These are phyloP conservation scores for Microcyclospora pomicola DNA, from an alignment of 2,329 filamentous ascomycete genomes.

Conservation along the genomic window DNA sequence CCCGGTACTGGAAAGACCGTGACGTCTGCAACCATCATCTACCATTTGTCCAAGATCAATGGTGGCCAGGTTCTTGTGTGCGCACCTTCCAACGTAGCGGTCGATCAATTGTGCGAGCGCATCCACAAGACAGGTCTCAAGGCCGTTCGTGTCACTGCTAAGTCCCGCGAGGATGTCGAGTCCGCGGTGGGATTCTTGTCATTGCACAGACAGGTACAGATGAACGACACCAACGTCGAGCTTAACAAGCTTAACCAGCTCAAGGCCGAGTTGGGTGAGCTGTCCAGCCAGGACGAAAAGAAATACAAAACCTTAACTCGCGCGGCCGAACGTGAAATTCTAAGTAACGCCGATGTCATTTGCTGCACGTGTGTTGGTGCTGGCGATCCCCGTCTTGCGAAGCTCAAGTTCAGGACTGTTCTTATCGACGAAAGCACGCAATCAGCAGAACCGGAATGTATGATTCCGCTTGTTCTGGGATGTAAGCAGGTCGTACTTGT, in stretches of 20 bases:
- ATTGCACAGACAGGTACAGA: conserved; percentile 85
- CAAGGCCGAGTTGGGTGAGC: conserved; percentile 79
- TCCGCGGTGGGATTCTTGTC: conserved; percentile 95
- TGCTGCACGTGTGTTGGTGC: conserved; percentile 98
- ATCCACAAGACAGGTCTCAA: conserved; percentile 91
- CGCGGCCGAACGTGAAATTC: conserved; percentile 84
- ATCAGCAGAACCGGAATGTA: conserved; percentile 94
- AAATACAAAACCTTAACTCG: conserved; percentile 94
- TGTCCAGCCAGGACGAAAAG: conserved; percentile 94
- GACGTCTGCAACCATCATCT: conserved; percentile 96
- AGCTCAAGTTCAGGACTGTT: conserved; percentile 97
- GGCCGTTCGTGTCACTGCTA: conserved; percentile 94
- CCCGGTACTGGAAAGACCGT: conserved; percentile 97
- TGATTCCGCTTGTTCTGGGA: conserved; percentile 92
- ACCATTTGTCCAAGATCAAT: conserved; percentile 90
- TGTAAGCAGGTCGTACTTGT: conserved; percentile 99
- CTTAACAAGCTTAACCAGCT: conserved; percentile 83
- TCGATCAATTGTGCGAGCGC: conserved; percentile 94
- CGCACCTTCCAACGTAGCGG: conserved; percentile 93
- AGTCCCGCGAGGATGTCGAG: conserved; percentile 96
- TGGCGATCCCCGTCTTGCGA: conserved; percentile 83
- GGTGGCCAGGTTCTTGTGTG: conserved; percentile 91
- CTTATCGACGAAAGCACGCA: conserved; percentile 97
- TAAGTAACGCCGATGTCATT: conserved; percentile 91
- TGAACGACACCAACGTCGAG: conserved; percentile 93